A percentile compares a stretch with the other conserved stretches of the same genome.
phyloP scores from a whole-genome alignment of 495 filamentous ascomycete genomes.

The Choiromyces venosus region DNA sequence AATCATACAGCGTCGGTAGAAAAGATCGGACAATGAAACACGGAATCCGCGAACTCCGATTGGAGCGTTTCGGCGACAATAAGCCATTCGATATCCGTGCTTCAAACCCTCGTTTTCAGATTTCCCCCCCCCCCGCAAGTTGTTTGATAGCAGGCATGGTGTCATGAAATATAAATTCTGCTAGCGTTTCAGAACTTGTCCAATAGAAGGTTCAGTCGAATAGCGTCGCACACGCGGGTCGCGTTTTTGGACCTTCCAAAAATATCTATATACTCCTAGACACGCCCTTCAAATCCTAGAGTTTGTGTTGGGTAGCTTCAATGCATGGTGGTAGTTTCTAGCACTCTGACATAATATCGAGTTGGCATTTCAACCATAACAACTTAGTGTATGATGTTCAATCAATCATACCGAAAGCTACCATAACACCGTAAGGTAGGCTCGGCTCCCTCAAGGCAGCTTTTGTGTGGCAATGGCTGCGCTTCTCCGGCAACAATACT shows the following conservation, averaged over 20 bases:
- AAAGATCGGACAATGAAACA: no score
- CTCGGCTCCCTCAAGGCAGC: not conserved
- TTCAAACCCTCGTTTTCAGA: no score
- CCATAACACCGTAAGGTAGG: not conserved
- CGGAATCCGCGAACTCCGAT: no score
- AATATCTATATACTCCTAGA: not conserved
- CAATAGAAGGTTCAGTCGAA: not conserved
- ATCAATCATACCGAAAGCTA: not conserved
- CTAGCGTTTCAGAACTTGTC: not conserved
- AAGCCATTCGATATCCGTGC: no score
- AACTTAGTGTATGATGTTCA: not conserved
- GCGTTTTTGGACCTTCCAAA: not conserved
- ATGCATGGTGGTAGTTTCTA: not conserved
- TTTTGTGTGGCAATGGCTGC: not conserved
- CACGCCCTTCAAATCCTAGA: not conserved
- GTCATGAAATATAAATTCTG: not conserved
- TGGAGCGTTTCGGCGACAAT: no score
- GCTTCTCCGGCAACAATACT: not conserved
- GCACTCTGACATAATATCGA: not conserved
- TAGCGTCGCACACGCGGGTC: not conserved
- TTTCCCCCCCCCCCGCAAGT: no score
- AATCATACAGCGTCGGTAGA: no score
- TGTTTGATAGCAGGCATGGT: no score
- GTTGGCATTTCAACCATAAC: no score
- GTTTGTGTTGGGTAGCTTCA: no score